Evolutionary conservation across 2,329 filamentous ascomycete genomes (phyloP).

Genomic region (Aspergillus amoenus): DNA sequence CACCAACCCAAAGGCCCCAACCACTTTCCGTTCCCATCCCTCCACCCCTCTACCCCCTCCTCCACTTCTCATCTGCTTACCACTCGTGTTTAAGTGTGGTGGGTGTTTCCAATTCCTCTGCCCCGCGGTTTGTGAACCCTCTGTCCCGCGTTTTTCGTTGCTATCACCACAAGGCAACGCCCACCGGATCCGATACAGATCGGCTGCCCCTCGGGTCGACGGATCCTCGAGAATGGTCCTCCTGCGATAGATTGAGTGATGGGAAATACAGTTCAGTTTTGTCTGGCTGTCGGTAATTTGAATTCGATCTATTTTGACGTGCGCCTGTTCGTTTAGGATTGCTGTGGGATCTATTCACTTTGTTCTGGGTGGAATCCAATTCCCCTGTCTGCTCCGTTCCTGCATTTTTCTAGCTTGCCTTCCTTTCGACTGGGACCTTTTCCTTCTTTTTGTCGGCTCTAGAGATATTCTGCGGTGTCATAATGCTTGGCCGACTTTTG

Average conservation of each 20-base stretch:
- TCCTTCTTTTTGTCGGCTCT: constrained; percentile 7
- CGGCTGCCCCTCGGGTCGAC: constrained; percentile 8
- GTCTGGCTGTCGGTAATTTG: constrained; percentile 22
- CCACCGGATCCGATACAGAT: constrained; percentile 6
- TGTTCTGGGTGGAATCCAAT: neutral
- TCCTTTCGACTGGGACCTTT: constrained; percentile 6
- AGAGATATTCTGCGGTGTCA: constrained; percentile 19
- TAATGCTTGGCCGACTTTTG: constrained; percentile 45
- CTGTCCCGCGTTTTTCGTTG: constrained; percentile 1
- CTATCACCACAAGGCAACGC: neutral
- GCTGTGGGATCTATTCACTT: neutral
- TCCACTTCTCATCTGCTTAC: constrained; percentile 13
- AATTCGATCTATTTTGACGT: neutral
- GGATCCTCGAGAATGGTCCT: constrained; percentile 22
- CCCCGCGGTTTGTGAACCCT: neutral
- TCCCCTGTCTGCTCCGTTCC: neutral
- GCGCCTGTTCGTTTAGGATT: neutral
- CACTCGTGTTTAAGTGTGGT: constrained; percentile 2
- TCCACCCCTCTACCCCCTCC: constrained; percentile 18
- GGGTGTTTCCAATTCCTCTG: constrained; percentile 9
- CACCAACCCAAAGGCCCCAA: constrained; percentile 1
- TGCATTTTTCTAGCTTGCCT: neutral
- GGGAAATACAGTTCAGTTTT: constrained; percentile 34
- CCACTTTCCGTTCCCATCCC: constrained; percentile 1
- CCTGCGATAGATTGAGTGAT: constrained; percentile 29